These are phyloP conservation scores for Paspalum notatum DNA, from an alignment of 176 grass and related monocot genomes.

Conservation along the genomic window DNA sequence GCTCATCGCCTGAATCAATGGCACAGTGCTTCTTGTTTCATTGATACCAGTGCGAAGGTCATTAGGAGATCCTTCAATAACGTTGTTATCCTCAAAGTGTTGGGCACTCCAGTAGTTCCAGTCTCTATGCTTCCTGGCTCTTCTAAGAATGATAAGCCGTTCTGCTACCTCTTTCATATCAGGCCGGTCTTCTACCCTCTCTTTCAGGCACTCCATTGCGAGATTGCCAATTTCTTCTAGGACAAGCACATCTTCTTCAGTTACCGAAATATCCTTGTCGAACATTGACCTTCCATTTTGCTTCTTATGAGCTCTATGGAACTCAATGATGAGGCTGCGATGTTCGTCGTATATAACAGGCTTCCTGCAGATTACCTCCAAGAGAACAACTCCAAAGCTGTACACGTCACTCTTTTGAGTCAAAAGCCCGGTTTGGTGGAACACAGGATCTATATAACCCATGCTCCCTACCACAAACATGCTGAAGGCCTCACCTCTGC, in stretches of 20 bases:
- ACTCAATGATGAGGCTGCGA: not conserved
- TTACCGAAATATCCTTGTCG: not conserved
- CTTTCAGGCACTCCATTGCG: not conserved
- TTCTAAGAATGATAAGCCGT: constrained; percentile 3
- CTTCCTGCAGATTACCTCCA: constrained; percentile 2
- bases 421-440: not conserved
- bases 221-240: constrained; percentile 10
- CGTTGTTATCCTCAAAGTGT: not conserved
- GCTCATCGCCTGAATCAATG: not conserved
- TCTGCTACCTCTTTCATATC: constrained; percentile 16
- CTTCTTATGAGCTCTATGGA: not conserved
- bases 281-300: constrained; percentile 7
- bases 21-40: not conserved
- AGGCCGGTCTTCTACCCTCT: not conserved
- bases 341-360: not conserved
- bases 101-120: not conserved
- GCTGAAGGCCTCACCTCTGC: not conserved
- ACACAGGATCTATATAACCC: not conserved
- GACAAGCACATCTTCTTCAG: not conserved
- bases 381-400: constrained; percentile 5
- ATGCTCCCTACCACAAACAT: not conserved
- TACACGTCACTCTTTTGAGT: too few species aligned
- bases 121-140: not conserved
- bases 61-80: not conserved
- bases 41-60: not conserved